These are phyloP conservation scores for Termitomyces sp. DNA, from an alignment of 768 basidiomycete genomes.

Conservation along the genomic window DNA sequence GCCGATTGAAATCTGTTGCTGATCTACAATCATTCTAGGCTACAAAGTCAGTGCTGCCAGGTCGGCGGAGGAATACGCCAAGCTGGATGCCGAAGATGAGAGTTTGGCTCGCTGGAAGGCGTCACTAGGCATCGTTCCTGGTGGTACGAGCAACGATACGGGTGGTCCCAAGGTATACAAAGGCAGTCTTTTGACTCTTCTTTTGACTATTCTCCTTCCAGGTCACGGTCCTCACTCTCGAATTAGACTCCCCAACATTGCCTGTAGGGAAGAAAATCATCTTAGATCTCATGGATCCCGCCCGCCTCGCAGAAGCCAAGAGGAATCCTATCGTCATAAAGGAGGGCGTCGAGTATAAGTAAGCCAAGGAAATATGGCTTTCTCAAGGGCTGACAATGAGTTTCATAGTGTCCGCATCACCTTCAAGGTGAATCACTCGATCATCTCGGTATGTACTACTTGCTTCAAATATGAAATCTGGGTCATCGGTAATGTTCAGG, in stretches of 20 bases:
- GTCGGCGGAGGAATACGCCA: slow-evolving; percentile 74
- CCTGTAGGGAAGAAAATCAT: slow-evolving; percentile 52
- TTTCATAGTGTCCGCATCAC: slow-evolving; percentile 62
- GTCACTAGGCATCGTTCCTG: slow-evolving; percentile 76
- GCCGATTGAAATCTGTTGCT: slow-evolving; percentile 1
- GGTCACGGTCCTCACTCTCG: slow-evolving; percentile 72
- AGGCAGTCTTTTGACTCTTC: neutral
- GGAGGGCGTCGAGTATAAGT: slow-evolving; percentile 90
- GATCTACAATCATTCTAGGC: slow-evolving; percentile 35
- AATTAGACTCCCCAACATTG: slow-evolving; percentile 74
- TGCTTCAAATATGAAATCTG: neutral
- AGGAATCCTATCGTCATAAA: slow-evolving; percentile 77
- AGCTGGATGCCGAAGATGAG: slow-evolving; percentile 87
- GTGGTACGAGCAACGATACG: slow-evolving; percentile 27
- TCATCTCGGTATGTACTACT: slow-evolving; percentile 60
- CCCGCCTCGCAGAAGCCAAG: slow-evolving; percentile 48
- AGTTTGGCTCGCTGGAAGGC: slow-evolving; percentile 95
- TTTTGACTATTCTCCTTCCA: slow-evolving; percentile 26
- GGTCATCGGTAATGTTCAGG: slow-evolving; percentile 32
- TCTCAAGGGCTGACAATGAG: slow-evolving; percentile 3
- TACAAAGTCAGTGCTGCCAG: slow-evolving; percentile 71
- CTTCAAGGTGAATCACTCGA: slow-evolving; percentile 86
- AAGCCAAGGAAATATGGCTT: slow-evolving; percentile 13
- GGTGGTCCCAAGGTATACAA: slow-evolving; percentile 60
- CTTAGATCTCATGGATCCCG: slow-evolving; percentile 58